Conservation (phyloP, 1,284 basidiomycete genomes). For the Naganishia liquefaciens region DNA sequence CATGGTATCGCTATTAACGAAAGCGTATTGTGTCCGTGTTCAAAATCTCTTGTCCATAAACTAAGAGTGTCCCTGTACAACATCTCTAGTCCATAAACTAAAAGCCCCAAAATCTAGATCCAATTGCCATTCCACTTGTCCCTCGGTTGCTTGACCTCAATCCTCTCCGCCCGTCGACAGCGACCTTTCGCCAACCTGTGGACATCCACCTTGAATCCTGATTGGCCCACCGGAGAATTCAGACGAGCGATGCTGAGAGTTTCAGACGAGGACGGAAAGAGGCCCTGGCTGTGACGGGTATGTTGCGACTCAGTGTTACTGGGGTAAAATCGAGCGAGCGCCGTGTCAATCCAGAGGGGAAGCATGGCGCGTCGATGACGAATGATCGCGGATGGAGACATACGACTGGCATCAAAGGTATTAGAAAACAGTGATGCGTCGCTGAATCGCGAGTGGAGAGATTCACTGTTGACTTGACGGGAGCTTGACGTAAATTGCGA, state of each 20-base stretch:
- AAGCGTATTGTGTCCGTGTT: too few relatives aligned
- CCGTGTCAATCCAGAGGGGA: conserved; percentile 15
- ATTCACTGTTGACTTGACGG: not conserved
- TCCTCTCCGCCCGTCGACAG: not conserved
- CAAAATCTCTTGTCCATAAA: too few relatives aligned
- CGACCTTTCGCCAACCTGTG: not conserved
- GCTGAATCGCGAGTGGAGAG: not conserved
- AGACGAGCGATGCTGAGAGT: not conserved
- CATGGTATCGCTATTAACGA: too few relatives aligned
- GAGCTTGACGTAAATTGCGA: not conserved
- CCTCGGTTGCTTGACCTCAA: conserved; percentile 18
- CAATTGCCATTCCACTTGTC: conserved; percentile 22
- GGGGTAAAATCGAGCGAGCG: not conserved
- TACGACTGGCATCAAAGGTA: not conserved
- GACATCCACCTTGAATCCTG: conserved; percentile 4
- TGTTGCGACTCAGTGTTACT: conserved; percentile 3
- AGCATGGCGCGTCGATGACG: conserved; percentile 8
- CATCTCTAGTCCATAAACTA: not conserved
- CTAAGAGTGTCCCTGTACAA: not conserved
- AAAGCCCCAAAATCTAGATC: not conserved
- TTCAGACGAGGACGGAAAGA: conserved; percentile 17
- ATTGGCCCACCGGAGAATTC: not conserved
- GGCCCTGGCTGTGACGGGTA: not conserved
- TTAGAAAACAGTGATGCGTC: not conserved
- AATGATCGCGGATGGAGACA: not conserved